A percentile compares a stretch with the other conserved stretches of the same genome.
These are phyloP conservation scores for Pueraria montana DNA, from an alignment of 306 rosid species.

Conservation along the genomic window DNA sequence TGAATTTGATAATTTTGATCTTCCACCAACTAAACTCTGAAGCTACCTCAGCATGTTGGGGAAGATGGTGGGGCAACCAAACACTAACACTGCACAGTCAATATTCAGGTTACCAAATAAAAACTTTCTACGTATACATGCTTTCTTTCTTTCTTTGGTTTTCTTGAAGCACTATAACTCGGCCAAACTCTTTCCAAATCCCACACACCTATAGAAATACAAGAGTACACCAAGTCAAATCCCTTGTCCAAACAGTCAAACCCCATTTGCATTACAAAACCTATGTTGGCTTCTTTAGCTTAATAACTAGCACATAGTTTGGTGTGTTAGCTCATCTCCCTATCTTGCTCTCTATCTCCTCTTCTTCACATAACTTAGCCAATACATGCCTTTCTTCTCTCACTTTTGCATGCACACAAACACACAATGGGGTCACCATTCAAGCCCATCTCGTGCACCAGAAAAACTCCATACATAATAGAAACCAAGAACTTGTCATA, in stretches of 20 bases:
- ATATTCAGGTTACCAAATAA: conserved; percentile 72
- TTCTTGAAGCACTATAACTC: conserved; percentile 52
- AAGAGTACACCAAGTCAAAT: conserved; percentile 50
- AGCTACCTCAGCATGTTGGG: conserved; percentile 47
- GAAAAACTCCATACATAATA: conserved; percentile 57
- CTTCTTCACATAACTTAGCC: conserved; percentile 46
- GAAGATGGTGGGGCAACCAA: conserved; percentile 80
- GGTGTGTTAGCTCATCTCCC: conserved; percentile 93
- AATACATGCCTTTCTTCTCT: conserved; percentile 46
- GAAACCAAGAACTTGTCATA: conserved; percentile 76
- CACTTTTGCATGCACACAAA: conserved; percentile 48
- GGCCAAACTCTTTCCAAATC: conserved; percentile 37
- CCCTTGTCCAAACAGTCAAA: conserved; percentile 36
- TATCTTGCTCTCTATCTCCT: conserved; percentile 41
- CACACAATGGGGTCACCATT: conserved; percentile 65
- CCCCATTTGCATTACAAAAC: conserved; percentile 46
- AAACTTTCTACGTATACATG: conserved; percentile 34
- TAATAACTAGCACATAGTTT: conserved; percentile 56
- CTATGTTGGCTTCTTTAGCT: conserved; percentile 50
- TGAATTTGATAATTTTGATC: conserved; percentile 38
- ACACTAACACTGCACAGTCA: conserved; percentile 68
- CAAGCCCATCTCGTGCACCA: conserved; percentile 52
- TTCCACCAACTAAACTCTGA: conserved; percentile 56
- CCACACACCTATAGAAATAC: conserved; percentile 45
- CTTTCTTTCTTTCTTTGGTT: conserved; percentile 37